Evolutionary conservation across 768 basidiomycete species (phyloP), one percentile per base, ranked within the genome.

Genomic region (Lentinula detonsa): DNA sequence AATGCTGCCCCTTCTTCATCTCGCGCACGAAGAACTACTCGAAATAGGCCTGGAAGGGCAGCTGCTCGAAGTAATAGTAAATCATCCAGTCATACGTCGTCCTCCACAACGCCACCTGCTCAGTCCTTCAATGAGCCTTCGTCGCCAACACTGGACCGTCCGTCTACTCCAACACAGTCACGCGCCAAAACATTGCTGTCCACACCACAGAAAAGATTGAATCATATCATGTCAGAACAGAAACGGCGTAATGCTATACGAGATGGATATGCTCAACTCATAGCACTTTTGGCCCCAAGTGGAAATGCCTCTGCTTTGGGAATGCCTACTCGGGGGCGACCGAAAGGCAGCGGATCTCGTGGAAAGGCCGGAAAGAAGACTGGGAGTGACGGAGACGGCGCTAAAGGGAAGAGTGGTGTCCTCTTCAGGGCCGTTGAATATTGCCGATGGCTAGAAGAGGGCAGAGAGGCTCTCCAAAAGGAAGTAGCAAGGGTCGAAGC

Each of bases 181-280:
- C 55, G 35, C 51, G 40, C 65, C 50, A 91, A 90, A 65, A 78
- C 86, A 0, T 81, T 91, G n/a, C 78, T 95, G 23, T 89, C 91
- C 7, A 86, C 85, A 5, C 91, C 91, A 0, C 91, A 95, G 73
- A 93, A 94, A 68, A 83, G 93, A 8, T 82, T 92, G 16, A 94
- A 95, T 70, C 93, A 96, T 76, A 95, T 96, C 79, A 87, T 93
- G 83, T 93, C 91, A 5, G 94, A 96, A 71, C 93, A 96, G 74
- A 92, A 92, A 68, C 89, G 94, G 7, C 85, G 94, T 9, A 95
- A 95, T 68, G 90, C 91, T 54, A 96, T 96, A 65, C 87, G 91
- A 43, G 88, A 91, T 63, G 93, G 93, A 40, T 96, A 95, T 73
- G 86, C 91, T 1, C 91, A 93, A 69, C 75, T 96, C 45, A 93